Evolutionary conservation across 2,329 filamentous ascomycete species (phyloP), one percentile per base, ranked within the genome.

Genomic region (Pseudocercospora ulei): DNA sequence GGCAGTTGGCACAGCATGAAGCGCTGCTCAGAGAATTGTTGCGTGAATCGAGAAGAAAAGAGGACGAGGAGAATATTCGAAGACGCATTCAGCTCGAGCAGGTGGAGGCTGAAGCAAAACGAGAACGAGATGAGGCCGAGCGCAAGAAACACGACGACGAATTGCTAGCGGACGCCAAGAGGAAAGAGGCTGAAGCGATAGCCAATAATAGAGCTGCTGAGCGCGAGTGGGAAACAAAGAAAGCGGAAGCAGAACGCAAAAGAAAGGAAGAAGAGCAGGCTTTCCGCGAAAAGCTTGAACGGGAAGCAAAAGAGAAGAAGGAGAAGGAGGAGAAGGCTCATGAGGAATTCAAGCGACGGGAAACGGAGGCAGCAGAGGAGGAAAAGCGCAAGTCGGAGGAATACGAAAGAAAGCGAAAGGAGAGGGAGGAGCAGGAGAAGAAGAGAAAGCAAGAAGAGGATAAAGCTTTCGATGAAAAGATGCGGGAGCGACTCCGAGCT

Each of bases 401-500:
- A 16, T 58, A 65, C 17, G 69, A 95, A 16, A 79, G 84, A 42
- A 72, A 75, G 55, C 78, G 86, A 48, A 87, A 87, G 65, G 49
- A 52, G 82, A 88, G 59, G 25, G 42, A 48, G 20, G 59, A 60
- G 38, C 59, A 59, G 34, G 43, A 55, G 29, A 46, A 51, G 41
- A 39, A 48, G 22, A 48, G 51, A 54, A 47, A 45, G 27, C 35
- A 38, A 8, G 47, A 53, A 58, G 39, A 60, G 2, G 48, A 67
- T 35, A 60, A 61, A 39, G 57, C 62, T 39, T 50, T 69, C n/a
- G 65, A 68, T 33, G 57, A 60, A 9, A 55, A 59, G 22, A 68
- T 70, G 65, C 61, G 62, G 40, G 62, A 64, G 41, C 58, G 62
- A 3, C 57, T 70, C 3, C 53, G 59, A 16, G 59, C 64, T 37